Evolutionary conservation across 139 green algal species (phyloP).

Genomic region (Gonium pectorale): DNA sequence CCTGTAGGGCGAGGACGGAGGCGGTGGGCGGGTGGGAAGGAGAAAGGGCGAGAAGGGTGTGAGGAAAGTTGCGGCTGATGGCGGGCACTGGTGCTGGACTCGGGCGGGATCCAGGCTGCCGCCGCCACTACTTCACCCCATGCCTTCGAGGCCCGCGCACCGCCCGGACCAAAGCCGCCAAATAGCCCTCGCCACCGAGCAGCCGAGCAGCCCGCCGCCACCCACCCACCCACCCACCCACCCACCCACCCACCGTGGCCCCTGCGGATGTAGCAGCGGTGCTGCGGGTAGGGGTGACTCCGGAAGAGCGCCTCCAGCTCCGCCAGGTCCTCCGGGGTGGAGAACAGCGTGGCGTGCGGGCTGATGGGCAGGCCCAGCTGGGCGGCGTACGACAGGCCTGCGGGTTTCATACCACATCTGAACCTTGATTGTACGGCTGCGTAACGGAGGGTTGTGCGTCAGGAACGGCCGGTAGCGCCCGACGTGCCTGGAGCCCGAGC

Average conservation of each 20-base stretch:
- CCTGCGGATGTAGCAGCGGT: constrained; percentile 34
- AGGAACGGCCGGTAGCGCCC: no score
- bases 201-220: no score
- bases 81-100: background rate
- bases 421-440: no score
- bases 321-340: constrained; percentile 18
- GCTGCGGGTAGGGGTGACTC: constrained; percentile 15
- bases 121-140: background rate
- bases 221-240: no score
- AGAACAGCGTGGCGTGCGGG: constrained; percentile 19
- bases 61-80: background rate
- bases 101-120: background rate
- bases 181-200: no score
- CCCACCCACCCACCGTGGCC: background rate
- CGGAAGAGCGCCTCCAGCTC: constrained; percentile 31
- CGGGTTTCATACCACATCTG: background rate
- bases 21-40: background rate
- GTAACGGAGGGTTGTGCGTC: no score
- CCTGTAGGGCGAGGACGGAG: background rate
- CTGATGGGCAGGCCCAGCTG: constrained; percentile 18
- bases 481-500: no score
- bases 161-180: background rate
- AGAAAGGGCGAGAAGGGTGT: background rate
- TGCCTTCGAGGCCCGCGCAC: no score
- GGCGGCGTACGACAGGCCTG: constrained; percentile 26